phyloP scores from a whole-genome alignment of 2,329 filamentous ascomycete species.

The Stagonosporopsis cucurbitacearum region DNA sequence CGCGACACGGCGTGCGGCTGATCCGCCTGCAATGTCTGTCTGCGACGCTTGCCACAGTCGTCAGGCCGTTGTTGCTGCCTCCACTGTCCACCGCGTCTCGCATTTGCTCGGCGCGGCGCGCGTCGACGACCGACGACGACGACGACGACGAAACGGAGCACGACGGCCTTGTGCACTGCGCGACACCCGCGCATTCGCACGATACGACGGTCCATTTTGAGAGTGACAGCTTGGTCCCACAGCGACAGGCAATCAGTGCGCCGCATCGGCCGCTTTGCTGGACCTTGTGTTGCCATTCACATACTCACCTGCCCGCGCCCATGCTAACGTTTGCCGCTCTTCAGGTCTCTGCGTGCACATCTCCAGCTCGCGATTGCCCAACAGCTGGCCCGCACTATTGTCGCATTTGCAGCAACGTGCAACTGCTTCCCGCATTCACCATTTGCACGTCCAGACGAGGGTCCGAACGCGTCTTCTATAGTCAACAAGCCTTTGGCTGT shows the following conservation, averaged over 20 bases:
- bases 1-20: slow-evolving; percentile 10
- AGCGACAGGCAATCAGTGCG: slow-evolving; percentile 39
- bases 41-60: slow-evolving; percentile 21
- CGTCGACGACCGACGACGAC: too few species aligned
- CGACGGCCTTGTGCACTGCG: slow-evolving; percentile 39
- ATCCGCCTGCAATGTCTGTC: slow-evolving; percentile 1
- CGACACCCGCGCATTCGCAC: slow-evolving; percentile 30
- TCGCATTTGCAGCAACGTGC: slow-evolving; percentile 28
- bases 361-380: slow-evolving; percentile 38
- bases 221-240: slow-evolving; percentile 49
- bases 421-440: slow-evolving; percentile 17
- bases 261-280: slow-evolving; percentile 32
- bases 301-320: slow-evolving; percentile 34
- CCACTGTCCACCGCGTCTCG: slow-evolving; percentile 27
- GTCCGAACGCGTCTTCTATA: slow-evolving; percentile 29
- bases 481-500: slow-evolving; percentile 15
- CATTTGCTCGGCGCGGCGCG: slow-evolving; percentile 27
- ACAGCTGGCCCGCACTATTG: slow-evolving; percentile 33
- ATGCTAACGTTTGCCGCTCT: slow-evolving; percentile 47
- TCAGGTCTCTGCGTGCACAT: slow-evolving; percentile 36
- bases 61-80: slow-evolving; percentile 24
- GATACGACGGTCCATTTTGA: slow-evolving; percentile 38
- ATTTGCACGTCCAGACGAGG: slow-evolving; percentile 33
- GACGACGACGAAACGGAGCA: slow-evolving; percentile 38
- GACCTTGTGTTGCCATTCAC: slow-evolving; percentile 30